Conservation (phyloP, 2,329 filamentous ascomycete species). For the Fusarium concolor region DNA sequence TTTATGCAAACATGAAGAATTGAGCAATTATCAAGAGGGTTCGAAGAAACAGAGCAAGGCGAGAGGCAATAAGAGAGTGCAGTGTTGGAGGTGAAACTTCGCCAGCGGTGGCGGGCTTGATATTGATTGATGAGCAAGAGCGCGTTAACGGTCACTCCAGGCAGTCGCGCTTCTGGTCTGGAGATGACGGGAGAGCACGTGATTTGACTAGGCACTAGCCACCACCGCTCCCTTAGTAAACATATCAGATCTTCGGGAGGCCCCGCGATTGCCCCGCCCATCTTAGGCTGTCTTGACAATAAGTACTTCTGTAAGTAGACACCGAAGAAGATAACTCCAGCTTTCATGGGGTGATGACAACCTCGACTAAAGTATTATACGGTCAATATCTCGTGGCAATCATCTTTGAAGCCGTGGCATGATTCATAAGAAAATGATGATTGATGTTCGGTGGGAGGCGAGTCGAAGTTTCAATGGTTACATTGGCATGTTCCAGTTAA, state of each 20-base stretch:
- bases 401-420: no score
- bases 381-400: no score
- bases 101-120: conserved; percentile 19
- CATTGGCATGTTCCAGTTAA: not conserved
- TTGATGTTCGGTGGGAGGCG: no score
- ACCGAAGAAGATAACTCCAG: no score
- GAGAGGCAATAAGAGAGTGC: not conserved
- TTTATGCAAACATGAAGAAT: conserved; percentile 44
- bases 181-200: conserved; percentile 49
- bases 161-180: conserved; percentile 39
- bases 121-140: conserved; percentile 27
- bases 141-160: conserved; percentile 39
- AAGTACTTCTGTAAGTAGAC: no score
- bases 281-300: not conserved
- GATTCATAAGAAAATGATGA: not conserved
- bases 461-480: no score
- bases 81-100: conserved; percentile 11
- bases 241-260: conserved; percentile 14
- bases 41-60: not conserved
- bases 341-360: no score
- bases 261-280: conserved; percentile 29
- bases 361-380: no score
- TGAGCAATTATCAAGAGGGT: not conserved
- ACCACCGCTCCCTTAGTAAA: no score
- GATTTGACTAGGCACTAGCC: conserved; percentile 5